Evolutionary conservation across 2,329 filamentous ascomycete genomes (phyloP), one percentile per base, ranked within the genome.

Genomic region (Aspergillus sp.): DNA sequence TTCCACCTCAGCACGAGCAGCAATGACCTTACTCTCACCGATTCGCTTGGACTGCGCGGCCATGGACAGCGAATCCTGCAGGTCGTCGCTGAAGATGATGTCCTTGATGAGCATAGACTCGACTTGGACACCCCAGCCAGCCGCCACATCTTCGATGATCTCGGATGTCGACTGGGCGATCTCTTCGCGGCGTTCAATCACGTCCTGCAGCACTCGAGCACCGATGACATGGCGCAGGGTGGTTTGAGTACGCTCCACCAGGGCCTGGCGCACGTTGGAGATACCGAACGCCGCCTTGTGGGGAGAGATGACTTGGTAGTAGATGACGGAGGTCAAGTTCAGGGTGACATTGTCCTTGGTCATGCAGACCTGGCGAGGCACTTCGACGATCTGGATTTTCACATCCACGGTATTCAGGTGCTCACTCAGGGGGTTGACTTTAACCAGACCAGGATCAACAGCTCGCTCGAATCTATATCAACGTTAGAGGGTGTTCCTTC

Each of bases 101-200:
- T 99, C 95, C 81, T 99, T 98, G 85, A 99, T 94, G 67, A 99
- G 87, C 94, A 99, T 99, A 72, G 89, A 93, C 83, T 98, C 95
- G 59, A 98, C 95, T 73, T 91, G 87, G 7, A 96, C 94, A 79
- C 95, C 95, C 95, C 95, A 99, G 62, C 91, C 92, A 11, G 86
- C 82, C 6, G 95, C 94, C 1, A 96, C 95, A 68, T 97, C 93
- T 74, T 98, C 95, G 69, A 99, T 98, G 69, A 98, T 98, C 78
- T 97, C 94, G 63, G 92, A 88, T 63, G 98, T 98, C 59, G 90
- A 95, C 78, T 93, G 89, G 1, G 95, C 95, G 68, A 99, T 90
- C 79, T 99, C 95, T 80, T 99, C 95, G 60, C 95, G 92, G 59
- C 95, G 92, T 82, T 99, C 95, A 69, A 99, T 98, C 49, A 99